Evolutionary conservation across 2,329 filamentous ascomycete species (phyloP), one percentile per base, ranked within the genome.

Genomic region (Paecilomyces variotii): DNA sequence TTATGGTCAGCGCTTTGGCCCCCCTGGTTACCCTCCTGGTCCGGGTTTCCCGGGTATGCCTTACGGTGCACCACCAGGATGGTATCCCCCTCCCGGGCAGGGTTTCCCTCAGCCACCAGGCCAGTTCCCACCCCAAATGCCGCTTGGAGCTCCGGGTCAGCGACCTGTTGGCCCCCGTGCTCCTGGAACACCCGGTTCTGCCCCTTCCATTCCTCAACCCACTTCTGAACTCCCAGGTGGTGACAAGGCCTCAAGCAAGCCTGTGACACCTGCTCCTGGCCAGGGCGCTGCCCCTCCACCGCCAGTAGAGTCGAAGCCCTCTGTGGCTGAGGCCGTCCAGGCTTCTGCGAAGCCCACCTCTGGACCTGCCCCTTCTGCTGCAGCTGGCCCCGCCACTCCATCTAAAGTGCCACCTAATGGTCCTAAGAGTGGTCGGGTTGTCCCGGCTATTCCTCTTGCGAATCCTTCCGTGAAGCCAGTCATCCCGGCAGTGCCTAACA

Each of bases 71-170:
- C 89, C 86, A 53, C 80, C 79, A 54, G 88, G 87, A 58, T 95
- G 90, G 89, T 93, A 87, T 70, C 88, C 88, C 64, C 84, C 82
- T 56, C 85, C 86, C 7, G 87, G 87, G 5, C 89, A 90, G 74
- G 87, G 86, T 27, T 94, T 91, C 65, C 87, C 86, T 34, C 86
- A 83, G 62, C 79, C 75, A 30, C 87, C 84, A 12, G 87, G 83
- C 54, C 83, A 80, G 24, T 89, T 87, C 60, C 84, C 83, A 35
- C 83, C 83, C 28, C 81, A 69, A 58, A 78, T 82, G 70, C 82
- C 82, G 25, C 80, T 82, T 61, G 84, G 82, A 34, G 82, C 82
- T 61, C 81, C 83, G 50, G 79, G 80, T 39, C 72, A 74, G 55
- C 75, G 74, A 49, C 70, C 30, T 32, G 30, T 7, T 32, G 30